phyloP scores from a whole-genome alignment of 306 rosid genomes.

The Cucumis sativus region Cucumber_9930_V3 NC_026657.2:7881001-7881500 shows the following conservation, averaged over 20 bases:
- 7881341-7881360: not conserved
- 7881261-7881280: not conserved
- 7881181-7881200: conserved; percentile 99
- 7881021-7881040: too few species aligned
- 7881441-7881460: not conserved
- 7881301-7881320: not conserved
- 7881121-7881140: not conserved
- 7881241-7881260: not conserved
- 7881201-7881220: conserved; percentile 67
- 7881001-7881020: too few species aligned
- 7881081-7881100: too few species aligned
- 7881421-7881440: not conserved
- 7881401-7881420: not conserved
- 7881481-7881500: not conserved
- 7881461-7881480: not conserved
- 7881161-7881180: conserved; percentile 83
- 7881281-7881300: not conserved
- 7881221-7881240: conserved; percentile 71
- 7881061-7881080: too few species aligned
- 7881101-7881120: too few species aligned
- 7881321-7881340: not conserved
- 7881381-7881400: not conserved
- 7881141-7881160: conserved; percentile 60
- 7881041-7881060: too few species aligned
- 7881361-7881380: not conserved